These are phyloP conservation scores for Tanozyma kutaoensis DNA, from an alignment of 805 yeast genomes.

Conservation along the genomic window DNA sequence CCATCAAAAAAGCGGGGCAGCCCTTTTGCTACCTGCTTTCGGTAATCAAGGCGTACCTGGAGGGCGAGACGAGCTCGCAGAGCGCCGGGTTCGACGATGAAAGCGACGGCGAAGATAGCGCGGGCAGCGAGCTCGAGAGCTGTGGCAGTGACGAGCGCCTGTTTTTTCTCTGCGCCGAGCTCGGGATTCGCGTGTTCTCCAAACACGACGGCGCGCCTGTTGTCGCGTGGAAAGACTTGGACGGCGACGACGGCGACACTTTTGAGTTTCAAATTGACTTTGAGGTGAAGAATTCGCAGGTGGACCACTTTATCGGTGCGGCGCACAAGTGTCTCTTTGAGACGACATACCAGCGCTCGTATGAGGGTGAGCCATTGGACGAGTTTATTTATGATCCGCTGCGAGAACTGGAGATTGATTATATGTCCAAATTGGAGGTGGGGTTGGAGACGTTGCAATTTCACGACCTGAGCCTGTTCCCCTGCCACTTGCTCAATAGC, in stretches of 20 bases:
- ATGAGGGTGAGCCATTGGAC: constrained; percentile 22
- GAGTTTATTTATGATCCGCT: constrained; percentile 37
- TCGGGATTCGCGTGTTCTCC: constrained; percentile 41
- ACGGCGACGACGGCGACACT: constrained; percentile 77
- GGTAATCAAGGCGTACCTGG: constrained; percentile 55
- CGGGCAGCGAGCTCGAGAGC: constrained; percentile 8
- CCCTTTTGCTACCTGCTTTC: constrained; percentile 60
- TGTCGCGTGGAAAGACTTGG: constrained; percentile 68
- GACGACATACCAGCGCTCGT: constrained; percentile 48
- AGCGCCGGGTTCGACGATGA: constrained; percentile 24
- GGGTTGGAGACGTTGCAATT: too few relatives aligned
- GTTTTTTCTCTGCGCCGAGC: constrained; percentile 49
- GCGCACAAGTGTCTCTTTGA: constrained; percentile 66
- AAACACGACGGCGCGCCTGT: constrained; percentile 41
- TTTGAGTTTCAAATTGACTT: constrained; percentile 70
- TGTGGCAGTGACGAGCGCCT: constrained; percentile 51
- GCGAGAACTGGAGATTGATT: too few relatives aligned
- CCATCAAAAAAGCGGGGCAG: constrained; percentile 54
- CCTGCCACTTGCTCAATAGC: too few relatives aligned
- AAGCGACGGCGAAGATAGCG: constrained; percentile 31
- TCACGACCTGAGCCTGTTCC: too few relatives aligned
- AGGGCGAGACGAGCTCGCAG: constrained; percentile 46
- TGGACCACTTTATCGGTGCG: constrained; percentile 49
- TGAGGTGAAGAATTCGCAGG: constrained; percentile 38
- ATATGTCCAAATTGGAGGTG: too few relatives aligned